These are phyloP conservation scores for Mortierella sp. DNA, from an alignment of 371 early-diverging fungal species.

Conservation along the genomic window DNA sequence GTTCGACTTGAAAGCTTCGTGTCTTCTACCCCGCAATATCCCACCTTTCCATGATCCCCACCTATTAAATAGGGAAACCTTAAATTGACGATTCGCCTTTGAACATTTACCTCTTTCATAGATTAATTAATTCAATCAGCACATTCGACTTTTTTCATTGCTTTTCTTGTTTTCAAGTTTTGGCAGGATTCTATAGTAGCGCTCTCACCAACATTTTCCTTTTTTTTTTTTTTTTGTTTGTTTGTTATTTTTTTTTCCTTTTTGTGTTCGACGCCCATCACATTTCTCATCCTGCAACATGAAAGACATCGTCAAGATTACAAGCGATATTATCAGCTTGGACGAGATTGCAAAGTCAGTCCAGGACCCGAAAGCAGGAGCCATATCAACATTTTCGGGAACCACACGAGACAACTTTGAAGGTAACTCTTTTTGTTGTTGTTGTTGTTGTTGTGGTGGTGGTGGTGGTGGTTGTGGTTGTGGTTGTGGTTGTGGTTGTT, in stretches of 20 bases:
- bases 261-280: background rate
- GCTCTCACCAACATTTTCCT: background rate
- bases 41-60: background rate
- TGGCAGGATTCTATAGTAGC: no score
- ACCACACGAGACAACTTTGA: slow-evolving; percentile 87
- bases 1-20: background rate
- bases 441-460: no score
- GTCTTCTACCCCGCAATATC: background rate
- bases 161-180: background rate
- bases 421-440: slow-evolving; percentile 59
- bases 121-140: no score
- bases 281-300: slow-evolving; percentile 8
- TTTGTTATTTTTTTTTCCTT: background rate
- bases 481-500: no score
- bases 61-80: background rate
- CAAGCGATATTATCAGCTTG: slow-evolving; percentile 59
- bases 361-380: slow-evolving; percentile 80
- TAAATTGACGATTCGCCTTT: background rate
- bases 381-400: slow-evolving; percentile 87
- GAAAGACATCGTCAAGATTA: slow-evolving; percentile 64
- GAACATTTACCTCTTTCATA: background rate
- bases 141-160: background rate
- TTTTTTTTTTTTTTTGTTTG: background rate
- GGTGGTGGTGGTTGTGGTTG: no score
- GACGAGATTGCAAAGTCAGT: slow-evolving; percentile 67